Base-by-base conservation (phyloP, 352 stramenopile genomes). In the Pythium rishiriense region DNA sequence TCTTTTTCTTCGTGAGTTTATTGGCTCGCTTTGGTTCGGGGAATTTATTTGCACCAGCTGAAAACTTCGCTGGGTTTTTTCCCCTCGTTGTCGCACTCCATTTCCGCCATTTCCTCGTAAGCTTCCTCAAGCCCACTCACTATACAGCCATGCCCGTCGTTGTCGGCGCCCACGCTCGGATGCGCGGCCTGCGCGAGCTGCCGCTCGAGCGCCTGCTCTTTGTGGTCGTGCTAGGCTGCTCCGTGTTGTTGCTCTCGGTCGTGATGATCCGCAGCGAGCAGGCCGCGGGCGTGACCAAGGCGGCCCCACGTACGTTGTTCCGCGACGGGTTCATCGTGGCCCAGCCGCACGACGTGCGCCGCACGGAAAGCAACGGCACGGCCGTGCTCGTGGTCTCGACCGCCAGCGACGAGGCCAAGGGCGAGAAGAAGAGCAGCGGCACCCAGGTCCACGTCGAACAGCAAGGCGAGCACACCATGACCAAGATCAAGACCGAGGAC, bases 321-420 rank as follows among this genome's bases (percentile, higher is more conserved):
- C 79, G 83, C 51, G 83, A 92, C 69, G 83, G 83, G 56, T 92
- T 92, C 64, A 88, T 76, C 24, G 83, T 92, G 14, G 83, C 81
- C 3, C 68, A 72, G 28, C 47, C 70, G 28, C 52, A 42, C 46
- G 29, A 47, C 21, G 31, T 68, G 48, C 77, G 81, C 4, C 81
- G 77, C 39, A 73, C 70, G 0, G 77, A 88, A 57, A 73, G 59
- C 41, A 69, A 69, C n/a, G 48, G 41, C 1, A 57, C 50, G 9
- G 39, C 49, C 22, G 37, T 48, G 37, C 7, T 48, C 15, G 31
- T 57, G 12, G 5, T 45, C 5, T 21, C 50, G 17, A 22, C 19
- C 19, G 22, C 11, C 6, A 14, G 47, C 8, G n/a, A 29, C 3
- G 17, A 41, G 11, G 35, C 6, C 5, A 14, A 43, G 21, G 29